A percentile compares a stretch with the other conserved stretches of the same genome.
Evolutionary conservation across 2,329 filamentous ascomycete species (phyloP).

Genomic region (Chaetomium strumarium): DNA sequence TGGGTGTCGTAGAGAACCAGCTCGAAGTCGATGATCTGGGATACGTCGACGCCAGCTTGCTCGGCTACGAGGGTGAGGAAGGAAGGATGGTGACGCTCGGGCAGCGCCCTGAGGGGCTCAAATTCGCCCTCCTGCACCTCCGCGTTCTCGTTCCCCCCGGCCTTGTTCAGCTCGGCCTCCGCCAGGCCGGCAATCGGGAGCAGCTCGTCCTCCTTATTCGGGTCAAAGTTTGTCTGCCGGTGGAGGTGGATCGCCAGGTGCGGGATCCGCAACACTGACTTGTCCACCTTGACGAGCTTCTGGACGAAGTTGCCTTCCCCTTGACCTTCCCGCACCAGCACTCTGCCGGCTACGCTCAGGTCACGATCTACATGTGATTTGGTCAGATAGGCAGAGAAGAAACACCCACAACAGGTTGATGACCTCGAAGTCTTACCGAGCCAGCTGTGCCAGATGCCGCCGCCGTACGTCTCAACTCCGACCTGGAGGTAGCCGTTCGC

Average conservation of each 20-base stretch:
- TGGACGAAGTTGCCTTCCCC: constrained; percentile 69
- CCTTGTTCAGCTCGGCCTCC: constrained; percentile 79
- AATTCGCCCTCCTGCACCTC: constrained; percentile 48
- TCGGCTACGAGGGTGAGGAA: constrained; percentile 79
- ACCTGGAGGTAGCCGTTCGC: constrained; percentile 87
- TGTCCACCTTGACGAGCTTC: constrained; percentile 84
- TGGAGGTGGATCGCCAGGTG: constrained; percentile 93
- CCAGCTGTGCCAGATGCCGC: constrained; percentile 97
- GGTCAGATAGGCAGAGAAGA: too few relatives aligned
- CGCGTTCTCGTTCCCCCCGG: constrained; percentile 41
- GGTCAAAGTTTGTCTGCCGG: constrained; percentile 76
- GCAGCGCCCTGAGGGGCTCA: constrained; percentile 68
- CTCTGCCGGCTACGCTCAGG: constrained; percentile 80
- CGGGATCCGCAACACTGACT: constrained; percentile 85
- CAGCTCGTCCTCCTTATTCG: constrained; percentile 95
- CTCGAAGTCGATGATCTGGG: constrained; percentile 86
- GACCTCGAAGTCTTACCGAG: constrained; percentile 42
- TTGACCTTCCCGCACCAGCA: constrained; percentile 65
- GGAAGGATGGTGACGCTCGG: constrained; percentile 81
- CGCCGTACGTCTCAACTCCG: constrained; percentile 93
- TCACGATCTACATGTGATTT: constrained; percentile 59
- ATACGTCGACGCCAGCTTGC: constrained; percentile 63
- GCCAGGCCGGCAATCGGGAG: constrained; percentile 89
- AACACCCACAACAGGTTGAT: too few relatives aligned
- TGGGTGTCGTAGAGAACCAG: constrained; percentile 96